Conservation (phyloP, 768 basidiomycete species). For the Lactifluus pinguis region DNA sequence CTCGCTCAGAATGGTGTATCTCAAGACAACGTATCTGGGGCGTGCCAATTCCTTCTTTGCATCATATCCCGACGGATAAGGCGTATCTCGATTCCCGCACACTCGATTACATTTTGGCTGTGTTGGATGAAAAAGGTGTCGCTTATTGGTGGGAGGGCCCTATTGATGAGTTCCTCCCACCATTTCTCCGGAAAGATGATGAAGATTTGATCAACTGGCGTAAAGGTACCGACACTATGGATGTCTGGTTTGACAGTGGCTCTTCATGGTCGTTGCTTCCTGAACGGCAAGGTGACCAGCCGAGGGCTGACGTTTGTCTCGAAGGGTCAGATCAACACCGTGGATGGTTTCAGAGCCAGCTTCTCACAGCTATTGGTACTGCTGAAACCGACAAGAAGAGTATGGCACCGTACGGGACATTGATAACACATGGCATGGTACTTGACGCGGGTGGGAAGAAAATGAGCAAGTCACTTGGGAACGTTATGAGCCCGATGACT, state of each 20-base stretch:
- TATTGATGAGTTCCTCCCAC: conserved; percentile 71
- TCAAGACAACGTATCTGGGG: conserved; percentile 98
- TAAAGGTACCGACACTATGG: conserved; percentile 93
- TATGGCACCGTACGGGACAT: conserved; percentile 53
- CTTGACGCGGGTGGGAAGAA: conserved; percentile 83
- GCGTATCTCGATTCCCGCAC: conserved; percentile 57
- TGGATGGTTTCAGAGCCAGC: conserved; percentile 96
- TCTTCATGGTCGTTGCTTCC: conserved; percentile 82
- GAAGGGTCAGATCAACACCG: conserved; percentile 98
- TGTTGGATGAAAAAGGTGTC: conserved; percentile 66
- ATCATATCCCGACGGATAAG: conserved; percentile 51
- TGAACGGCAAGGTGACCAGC: conserved; percentile 30
- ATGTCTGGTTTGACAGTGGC: conserved; percentile 99
- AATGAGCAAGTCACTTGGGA: conserved; percentile 98
- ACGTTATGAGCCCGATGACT: conserved; percentile 77
- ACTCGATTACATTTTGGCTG: conserved; percentile 63
- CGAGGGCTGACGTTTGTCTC: conserved; percentile 73
- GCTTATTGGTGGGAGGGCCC: conserved; percentile 91
- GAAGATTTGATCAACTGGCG: conserved; percentile 34
- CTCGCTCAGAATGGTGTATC: conserved; percentile 97
- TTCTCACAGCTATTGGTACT: conserved; percentile 71
- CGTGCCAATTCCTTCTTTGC: conserved; percentile 86
- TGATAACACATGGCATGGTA: conserved; percentile 97
- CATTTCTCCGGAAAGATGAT: conserved; percentile 37
- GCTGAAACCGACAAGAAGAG: conserved; percentile 25